Base-by-base conservation (phyloP, 192 early-diverging fungal species). In the Coemansia sp. region DNA sequence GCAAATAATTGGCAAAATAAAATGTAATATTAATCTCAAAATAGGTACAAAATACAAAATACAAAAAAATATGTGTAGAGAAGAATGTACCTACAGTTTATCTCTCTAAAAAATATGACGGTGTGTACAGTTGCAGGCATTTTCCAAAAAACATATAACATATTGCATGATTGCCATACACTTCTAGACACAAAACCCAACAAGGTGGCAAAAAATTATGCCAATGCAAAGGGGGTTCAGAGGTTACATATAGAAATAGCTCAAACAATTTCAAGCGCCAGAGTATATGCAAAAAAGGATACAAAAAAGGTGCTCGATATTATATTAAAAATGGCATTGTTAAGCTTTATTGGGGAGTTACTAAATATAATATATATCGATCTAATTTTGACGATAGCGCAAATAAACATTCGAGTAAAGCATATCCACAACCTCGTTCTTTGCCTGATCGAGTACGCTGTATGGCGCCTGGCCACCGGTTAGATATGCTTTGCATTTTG, bases 381-480 rank as follows among this genome's bases (percentile, higher is more conserved):
- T 15, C 7, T 36, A 36, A 15, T 11, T n/a, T 7, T 26, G 27
- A 6, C 43, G 25, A 46, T 46, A 46, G n/a, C 43, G 25, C 7
- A 46, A 17, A 29, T 46, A 46, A 3, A 46, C 43, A 29, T 46
- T 46, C 7, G 26, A 46, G 10, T 46, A 46, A 5, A 46, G 10
- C 43, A 46, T 46, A 17, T 46, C 43, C 13, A 46, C 26, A 17
- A 46, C 43, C 43, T 46, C 43, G 43, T 46, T 28, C 27, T 29
- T 46, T 24, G 24, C 43, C 4, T 17, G 43, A 46, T 46, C 43
- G 19, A 46, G 26, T 26, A 46, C 15, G 18, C 24, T 15, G 30
- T 29, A 46, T 11, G 43, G 18, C 26, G 30, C 11, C 19, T 9
- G 43, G 10, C 24, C 43, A 10, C 43, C 43, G 19, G 7, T 11